Conservation (phyloP, 2,329 filamentous ascomycete species). For the Xylariales sp. region DNA sequence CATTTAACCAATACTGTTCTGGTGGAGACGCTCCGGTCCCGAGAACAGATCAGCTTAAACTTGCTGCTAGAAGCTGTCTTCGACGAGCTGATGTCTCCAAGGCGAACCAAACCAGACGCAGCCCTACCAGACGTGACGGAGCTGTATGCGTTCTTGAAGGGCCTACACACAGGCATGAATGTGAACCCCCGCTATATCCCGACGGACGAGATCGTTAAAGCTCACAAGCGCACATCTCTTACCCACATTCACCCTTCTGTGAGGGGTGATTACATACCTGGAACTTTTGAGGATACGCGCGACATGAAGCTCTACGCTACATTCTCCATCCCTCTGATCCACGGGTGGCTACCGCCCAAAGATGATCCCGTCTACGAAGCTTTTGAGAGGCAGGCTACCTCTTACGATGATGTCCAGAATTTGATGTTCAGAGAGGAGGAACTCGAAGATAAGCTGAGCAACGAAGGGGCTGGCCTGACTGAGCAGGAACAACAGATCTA, state of each 20-base stretch:
- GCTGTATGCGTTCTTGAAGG: slow-evolving; percentile 81
- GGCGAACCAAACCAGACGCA: slow-evolving; percentile 57
- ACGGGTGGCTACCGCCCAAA: slow-evolving; percentile 81
- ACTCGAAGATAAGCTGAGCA: slow-evolving; percentile 71
- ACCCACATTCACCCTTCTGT: slow-evolving; percentile 48
- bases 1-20: slow-evolving; percentile 62
- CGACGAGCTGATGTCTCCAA: slow-evolving; percentile 82
- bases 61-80: slow-evolving; percentile 85
- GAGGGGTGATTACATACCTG: slow-evolving; percentile 48
- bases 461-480: slow-evolving; percentile 52
- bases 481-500: slow-evolving; percentile 73
- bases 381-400: slow-evolving; percentile 69
- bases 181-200: slow-evolving; percentile 88
- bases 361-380: slow-evolving; percentile 64
- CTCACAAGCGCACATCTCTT: slow-evolving; percentile 47
- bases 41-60: slow-evolving; percentile 84
- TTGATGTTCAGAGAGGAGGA: slow-evolving; percentile 86
- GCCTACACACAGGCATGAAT: slow-evolving; percentile 94
- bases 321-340: slow-evolving; percentile 83
- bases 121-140: slow-evolving; percentile 82
- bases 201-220: slow-evolving; percentile 38
- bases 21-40: slow-evolving; percentile 69
- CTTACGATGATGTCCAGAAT: slow-evolving; percentile 89
- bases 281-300: slow-evolving; percentile 79
- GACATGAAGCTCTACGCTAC: slow-evolving; percentile 91